Evolutionary conservation across 331 rosid species (phyloP), one percentile per base, ranked within the genome.

Genomic region (Telfairia occidentalis): DNA sequence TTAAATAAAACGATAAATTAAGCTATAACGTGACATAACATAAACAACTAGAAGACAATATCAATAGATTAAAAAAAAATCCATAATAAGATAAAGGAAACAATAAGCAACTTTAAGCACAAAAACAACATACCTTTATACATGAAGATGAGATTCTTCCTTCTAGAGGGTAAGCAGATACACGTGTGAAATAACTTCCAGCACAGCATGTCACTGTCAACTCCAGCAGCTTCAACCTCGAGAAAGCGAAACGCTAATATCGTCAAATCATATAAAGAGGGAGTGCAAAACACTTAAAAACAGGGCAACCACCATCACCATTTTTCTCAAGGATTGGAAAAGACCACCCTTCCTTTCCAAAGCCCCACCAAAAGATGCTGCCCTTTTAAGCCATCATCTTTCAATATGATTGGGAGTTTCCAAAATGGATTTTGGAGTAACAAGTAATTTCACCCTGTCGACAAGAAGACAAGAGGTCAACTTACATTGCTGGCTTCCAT

Each of bases 391-490:
- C n/a, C 50, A 19, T 11, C 16, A 37, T 64, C 48, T 19, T 64
- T 64, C n/a, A 64, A 29, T n/a, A 35, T 35, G 16, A 45, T 37
- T 37, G 48, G 71, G 38, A 61, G 7, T 29, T 32, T 61, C 24
- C 23, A 32, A 63, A 37, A 37, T 64, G 49, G 46, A 26, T 4
- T n/a, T 66, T 38, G 73, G 73, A 66, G 19, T 4, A 66, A 2
- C 52, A 10, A 66, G 73, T 66, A 66, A 38, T 38, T 66, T 66
- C 73, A 66, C 42, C 50, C 52, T 0, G 52, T 34, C 29, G 34
- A 38, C 80, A 81, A 59, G 46, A 30, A 53, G 78, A 67, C 83
- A 76, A 35, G 71, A 76, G 35, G 85, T 83, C 83, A 84, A 81
- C 87, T 57, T 69, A 37, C 65, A 77, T 73, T 75, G 77, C 78